phyloP scores from a whole-genome alignment of 2,329 filamentous ascomycete species.

The Knoxdaviesia capensis region DNA sequence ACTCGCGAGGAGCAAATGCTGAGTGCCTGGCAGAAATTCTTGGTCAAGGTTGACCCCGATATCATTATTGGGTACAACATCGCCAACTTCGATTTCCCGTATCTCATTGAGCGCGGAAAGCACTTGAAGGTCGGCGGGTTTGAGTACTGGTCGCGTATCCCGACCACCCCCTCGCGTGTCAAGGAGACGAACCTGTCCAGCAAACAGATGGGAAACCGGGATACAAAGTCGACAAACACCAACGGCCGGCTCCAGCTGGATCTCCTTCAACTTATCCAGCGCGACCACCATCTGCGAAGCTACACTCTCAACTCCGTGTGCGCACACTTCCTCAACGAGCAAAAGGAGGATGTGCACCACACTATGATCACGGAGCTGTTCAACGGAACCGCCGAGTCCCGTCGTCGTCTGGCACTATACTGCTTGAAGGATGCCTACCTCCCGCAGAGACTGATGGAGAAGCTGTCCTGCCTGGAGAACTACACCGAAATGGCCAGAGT shows the following conservation, averaged over 20 bases:
- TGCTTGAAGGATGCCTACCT: constrained; percentile 96
- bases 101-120: constrained; percentile 71
- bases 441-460: constrained; percentile 87
- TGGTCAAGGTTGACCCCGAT: constrained; percentile 81
- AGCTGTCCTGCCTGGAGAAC: constrained; percentile 94
- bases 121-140: constrained; percentile 66
- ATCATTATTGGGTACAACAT: constrained; percentile 99
- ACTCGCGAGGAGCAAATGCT: constrained; percentile 73
- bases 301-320: constrained; percentile 96
- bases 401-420: constrained; percentile 80
- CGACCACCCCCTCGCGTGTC: constrained; percentile 45
- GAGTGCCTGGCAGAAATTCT: constrained; percentile 76
- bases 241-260: constrained; percentile 87
- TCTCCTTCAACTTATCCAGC: constrained; percentile 80
- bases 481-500: constrained; percentile 99
- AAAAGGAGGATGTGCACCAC: constrained; percentile 97
- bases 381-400: constrained; percentile 86
- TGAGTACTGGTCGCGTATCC: constrained; percentile 71
- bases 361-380: constrained; percentile 98
- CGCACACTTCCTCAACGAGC: constrained; percentile 84
- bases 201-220: constrained; percentile 94
- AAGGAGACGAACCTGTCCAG: constrained; percentile 80
- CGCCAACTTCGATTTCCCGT: constrained; percentile 95
- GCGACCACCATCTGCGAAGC: constrained; percentile 86
- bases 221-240: constrained; percentile 86